These are phyloP conservation scores for Hypsizygus marmoreus DNA, from an alignment of 768 basidiomycete species.

Conservation along the genomic window DNA sequence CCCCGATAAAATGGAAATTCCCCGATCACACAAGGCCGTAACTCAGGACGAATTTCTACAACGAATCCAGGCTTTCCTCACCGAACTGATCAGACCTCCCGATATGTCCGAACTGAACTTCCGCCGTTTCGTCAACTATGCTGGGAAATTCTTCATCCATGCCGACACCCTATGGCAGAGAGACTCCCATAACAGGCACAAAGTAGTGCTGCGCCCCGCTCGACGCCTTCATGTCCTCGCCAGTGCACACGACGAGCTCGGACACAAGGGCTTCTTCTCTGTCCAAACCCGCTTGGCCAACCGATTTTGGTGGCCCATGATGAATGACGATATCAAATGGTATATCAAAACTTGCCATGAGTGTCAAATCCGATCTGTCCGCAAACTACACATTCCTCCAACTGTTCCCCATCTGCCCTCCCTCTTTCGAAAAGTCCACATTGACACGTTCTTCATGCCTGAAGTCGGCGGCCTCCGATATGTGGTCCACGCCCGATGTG, in stretches of 20 bases:
- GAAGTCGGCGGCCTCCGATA: conserved; percentile 19
- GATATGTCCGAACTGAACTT: background rate
- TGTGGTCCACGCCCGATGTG: conserved; percentile 27
- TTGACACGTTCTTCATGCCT: conserved; percentile 31
- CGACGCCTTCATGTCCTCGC: conserved; percentile 19
- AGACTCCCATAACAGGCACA: conserved; percentile 15
- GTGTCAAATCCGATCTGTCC: conserved; percentile 28
- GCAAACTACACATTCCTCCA: conserved; percentile 27
- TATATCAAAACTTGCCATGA: conserved; percentile 33
- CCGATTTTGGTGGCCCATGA: conserved; percentile 23
- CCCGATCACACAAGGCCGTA: too few relatives aligned
- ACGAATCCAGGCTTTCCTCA: too few relatives aligned
- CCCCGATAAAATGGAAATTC: too few relatives aligned
- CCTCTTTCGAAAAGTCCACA: conserved; percentile 27
- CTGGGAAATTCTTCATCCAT: background rate
- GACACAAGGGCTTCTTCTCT: conserved; percentile 15
- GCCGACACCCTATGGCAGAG: background rate
- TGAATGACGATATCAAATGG: conserved; percentile 29
- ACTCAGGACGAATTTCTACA: too few relatives aligned
- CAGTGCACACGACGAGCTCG: conserved; percentile 23
- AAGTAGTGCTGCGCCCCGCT: conserved; percentile 19
- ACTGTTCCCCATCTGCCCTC: conserved; percentile 22
- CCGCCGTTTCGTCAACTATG: background rate
- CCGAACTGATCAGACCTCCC: too few relatives aligned
- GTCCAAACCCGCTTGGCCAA: conserved; percentile 1